Conservation (phyloP, 495 filamentous ascomycete species). For the Penicillium macrosclerotiorum region DNA sequence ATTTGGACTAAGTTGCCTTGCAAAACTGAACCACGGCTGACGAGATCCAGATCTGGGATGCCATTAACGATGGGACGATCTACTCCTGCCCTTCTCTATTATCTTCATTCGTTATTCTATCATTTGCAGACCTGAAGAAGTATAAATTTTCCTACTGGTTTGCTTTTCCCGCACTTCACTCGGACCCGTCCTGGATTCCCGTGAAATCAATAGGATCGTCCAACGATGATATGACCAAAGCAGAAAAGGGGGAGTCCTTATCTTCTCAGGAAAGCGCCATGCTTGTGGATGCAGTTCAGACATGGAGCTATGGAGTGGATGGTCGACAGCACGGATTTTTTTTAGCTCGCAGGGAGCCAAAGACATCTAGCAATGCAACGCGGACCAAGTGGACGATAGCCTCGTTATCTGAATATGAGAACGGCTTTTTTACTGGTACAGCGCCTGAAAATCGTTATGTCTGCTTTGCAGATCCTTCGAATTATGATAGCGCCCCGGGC, state of each 20-base stretch:
- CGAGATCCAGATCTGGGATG: conserved; percentile 83
- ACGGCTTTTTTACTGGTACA: conserved; percentile 76
- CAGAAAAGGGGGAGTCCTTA: conserved; percentile 41
- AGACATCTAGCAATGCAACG: not conserved
- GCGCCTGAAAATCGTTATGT: conserved; percentile 71
- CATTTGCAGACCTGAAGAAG: conserved; percentile 95
- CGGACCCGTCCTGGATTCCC: conserved; percentile 74
- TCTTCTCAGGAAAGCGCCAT: conserved; percentile 64
- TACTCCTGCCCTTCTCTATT: conserved; percentile 91
- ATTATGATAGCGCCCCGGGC: conserved; percentile 77
- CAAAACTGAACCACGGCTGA: no score
- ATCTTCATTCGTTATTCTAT: conserved; percentile 80
- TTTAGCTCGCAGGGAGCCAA: conserved; percentile 69
- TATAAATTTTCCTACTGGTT: conserved; percentile 96
- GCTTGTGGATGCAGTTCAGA: conserved; percentile 75
- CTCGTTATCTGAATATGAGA: conserved; percentile 73
- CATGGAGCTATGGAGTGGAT: conserved; percentile 81
- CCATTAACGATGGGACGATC: conserved; percentile 92
- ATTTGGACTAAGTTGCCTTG: no score
- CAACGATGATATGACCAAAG: conserved; percentile 18
- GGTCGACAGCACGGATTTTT: conserved; percentile 89
- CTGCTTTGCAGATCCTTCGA: conserved; percentile 89
- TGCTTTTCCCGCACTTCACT: conserved; percentile 88
- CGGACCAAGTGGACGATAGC: conserved; percentile 64
- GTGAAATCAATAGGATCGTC: conserved; percentile 11